Base-by-base conservation (phyloP, 2,329 filamentous ascomycete species). In the Thermoascus crustaceus region DNA sequence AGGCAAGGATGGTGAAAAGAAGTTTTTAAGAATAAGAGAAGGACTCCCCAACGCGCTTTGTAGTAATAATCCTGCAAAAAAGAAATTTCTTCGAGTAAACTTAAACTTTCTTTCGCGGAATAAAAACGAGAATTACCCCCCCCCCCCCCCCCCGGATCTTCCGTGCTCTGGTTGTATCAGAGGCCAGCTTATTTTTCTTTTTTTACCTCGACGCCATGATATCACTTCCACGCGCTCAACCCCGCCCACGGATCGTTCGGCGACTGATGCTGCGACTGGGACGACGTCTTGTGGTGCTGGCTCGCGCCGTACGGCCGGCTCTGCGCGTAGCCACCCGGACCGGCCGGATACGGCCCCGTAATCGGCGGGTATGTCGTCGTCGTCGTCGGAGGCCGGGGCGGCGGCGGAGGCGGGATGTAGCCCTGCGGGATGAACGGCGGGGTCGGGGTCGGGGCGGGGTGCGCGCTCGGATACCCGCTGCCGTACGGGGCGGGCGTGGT, bases 201-300 rank as follows among this genome's bases (percentile, higher is more conserved):
- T 7, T 26, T 6, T 26, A n/a, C n/a, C n/a, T n/a, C n/a, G n/a
- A n/a, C n/a, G n/a, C 3, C 23, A 26, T 33, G 14, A 9, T 21
- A 37, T 55, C 44, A 82, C 56, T 80, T 82, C 80, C 80, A 84
- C 30, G 72, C 74, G 61, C 73, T 80, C 46, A 85, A 57, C 4
- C 80, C 80, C 10, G 79, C 78, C 79, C 79, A 85, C 5, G 80
- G 80, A 66, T 85, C 78, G 42, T 52, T 49, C 8, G 52, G 42
- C 27, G 49, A 50, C 20, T 55, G 48, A 32, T 56, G 55, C 32
- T 60, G 55, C 2, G 53, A 47, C 44, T 63, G 60, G 38, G 62
- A 63, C 30, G 60, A 58, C 7, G 50, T 45, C 30, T 57, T 57
- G 41, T 58, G 56, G 35, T 62, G 60, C 22, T 58, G 55, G 39